Conservation (phyloP, 2,329 filamentous ascomycete species). For the Diplodia sapinea region DNA sequence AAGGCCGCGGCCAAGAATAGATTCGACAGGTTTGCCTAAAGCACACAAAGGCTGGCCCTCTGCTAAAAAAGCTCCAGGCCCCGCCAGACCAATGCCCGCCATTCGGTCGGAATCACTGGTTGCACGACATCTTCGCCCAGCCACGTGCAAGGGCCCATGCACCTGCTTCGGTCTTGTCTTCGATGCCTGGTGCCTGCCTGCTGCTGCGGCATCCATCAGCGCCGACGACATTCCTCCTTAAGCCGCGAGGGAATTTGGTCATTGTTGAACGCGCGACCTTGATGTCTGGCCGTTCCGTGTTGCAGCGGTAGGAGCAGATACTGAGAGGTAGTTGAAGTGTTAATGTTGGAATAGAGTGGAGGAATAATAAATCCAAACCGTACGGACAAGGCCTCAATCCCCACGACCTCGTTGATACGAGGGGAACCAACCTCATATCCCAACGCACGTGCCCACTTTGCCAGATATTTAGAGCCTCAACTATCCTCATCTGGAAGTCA, state of each 20-base stretch:
- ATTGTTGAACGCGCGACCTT: not conserved
- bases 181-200: conserved; percentile 17
- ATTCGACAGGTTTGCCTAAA: conserved; percentile 13
- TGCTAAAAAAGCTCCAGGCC: conserved; percentile 4
- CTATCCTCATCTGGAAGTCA: not conserved
- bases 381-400: not conserved
- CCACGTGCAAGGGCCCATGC: conserved; percentile 15
- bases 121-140: conserved; percentile 1
- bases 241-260: not conserved
- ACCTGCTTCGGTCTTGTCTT: not conserved
- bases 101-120: not conserved
- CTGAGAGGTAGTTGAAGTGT: not conserved
- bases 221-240: not conserved
- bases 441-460: not conserved
- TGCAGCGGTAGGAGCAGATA: not conserved
- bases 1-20: conserved; percentile 22
- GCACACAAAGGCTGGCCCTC: conserved; percentile 8
- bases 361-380: not conserved
- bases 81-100: not conserved
- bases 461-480: conserved; percentile 14
- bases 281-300: not conserved
- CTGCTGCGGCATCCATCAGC: not conserved
- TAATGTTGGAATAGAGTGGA: not conserved
- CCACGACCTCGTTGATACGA: not conserved
- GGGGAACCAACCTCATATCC: not conserved